Evolutionary conservation across 768 basidiomycete genomes (phyloP), one percentile per base, ranked within the genome.

Genomic region (Rhodocollybia butyracea): DNA sequence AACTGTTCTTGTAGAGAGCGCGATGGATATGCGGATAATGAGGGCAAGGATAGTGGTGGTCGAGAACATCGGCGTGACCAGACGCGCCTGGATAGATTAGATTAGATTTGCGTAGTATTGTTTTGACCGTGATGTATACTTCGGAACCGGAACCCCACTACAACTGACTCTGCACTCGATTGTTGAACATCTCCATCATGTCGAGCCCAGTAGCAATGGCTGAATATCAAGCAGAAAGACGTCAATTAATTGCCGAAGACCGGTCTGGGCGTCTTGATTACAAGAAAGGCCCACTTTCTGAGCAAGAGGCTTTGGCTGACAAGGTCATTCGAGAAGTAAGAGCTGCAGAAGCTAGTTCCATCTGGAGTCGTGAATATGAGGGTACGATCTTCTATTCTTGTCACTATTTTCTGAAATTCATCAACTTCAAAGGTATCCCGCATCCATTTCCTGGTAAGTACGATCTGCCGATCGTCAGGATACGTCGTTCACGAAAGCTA

Each of bases 381-480:
- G n/a, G n/a, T n/a, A n/a, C n/a, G n/a, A n/a, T n/a, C n/a, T n/a
- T n/a, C n/a, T n/a, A n/a, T n/a, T n/a, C n/a, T n/a, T n/a, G n/a
- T n/a, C n/a, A n/a, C n/a, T n/a, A n/a, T n/a, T n/a, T n/a, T n/a
- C n/a, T n/a, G n/a, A n/a, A n/a, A n/a, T n/a, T n/a, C n/a, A n/a
- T n/a, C n/a, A n/a, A n/a, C n/a, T n/a, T n/a, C n/a, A n/a, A n/a
- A 15, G 75, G 75, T 3, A 72, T 83, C 43, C 80, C 77, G 3
- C 82, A 89, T 60, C 74, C 84, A 1, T 90, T 88, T 59, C 87
- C 87, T 21, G 89, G 89, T 40, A 89, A n/a, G n/a, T n/a, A n/a
- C n/a, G n/a, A n/a, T n/a, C n/a, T n/a, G n/a, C n/a, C n/a, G n/a
- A n/a, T n/a, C n/a, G n/a, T n/a, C n/a, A n/a, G n/a, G n/a, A n/a